Base-by-base conservation (phyloP, 2,329 filamentous ascomycete genomes). In the Gremmenia infestans region DNA sequence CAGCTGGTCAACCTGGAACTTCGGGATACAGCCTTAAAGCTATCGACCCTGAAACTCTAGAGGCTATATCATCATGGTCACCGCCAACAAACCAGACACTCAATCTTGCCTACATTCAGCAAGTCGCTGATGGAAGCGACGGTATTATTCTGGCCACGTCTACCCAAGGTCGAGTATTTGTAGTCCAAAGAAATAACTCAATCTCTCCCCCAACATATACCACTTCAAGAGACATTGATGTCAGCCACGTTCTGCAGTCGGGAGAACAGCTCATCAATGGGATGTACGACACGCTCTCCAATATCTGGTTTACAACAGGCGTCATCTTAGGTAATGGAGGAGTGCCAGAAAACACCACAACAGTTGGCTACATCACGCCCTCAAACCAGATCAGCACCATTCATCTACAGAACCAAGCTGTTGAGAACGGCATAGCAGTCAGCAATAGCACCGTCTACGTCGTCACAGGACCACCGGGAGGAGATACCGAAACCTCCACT, bases 341-440 rank as follows among this genome's bases (percentile, higher is more conserved):
- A 3, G 12, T 22, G 4, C 28, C 37, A 7, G 14, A 51, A 37
- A 17, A 17, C 12, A n/a, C 32, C 15, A 51, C 36, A 4, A 51
- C 49, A 12, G 12, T 51, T 5, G 49, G 49, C 8, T 51, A 51
- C 49, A 28, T 42, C 17, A 51, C 49, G 5, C 49, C 49, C 12
- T n/a, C 17, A 15, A 17, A 42, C 15, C 9, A 14, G 19, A 35
- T 59, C 11, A 42, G 54, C 43, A 12, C 32, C 14, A 5, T 45
- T 15, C 57, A 58, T 32, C 43, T 60, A 7, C 36, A 40, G 6
- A 42, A 55, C 32, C 58, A 60, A 42, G 42, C 55, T 4, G 48
- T 60, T 17, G 59, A 62, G 48, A 62, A 62, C 45, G 55, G 55
- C 37, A 60, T 62, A 32, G 58, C 58, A 6, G 36, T 60, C 52